phyloP scores from a whole-genome alignment of 1,284 basidiomycete species.

The Trametes sp. region DNA sequence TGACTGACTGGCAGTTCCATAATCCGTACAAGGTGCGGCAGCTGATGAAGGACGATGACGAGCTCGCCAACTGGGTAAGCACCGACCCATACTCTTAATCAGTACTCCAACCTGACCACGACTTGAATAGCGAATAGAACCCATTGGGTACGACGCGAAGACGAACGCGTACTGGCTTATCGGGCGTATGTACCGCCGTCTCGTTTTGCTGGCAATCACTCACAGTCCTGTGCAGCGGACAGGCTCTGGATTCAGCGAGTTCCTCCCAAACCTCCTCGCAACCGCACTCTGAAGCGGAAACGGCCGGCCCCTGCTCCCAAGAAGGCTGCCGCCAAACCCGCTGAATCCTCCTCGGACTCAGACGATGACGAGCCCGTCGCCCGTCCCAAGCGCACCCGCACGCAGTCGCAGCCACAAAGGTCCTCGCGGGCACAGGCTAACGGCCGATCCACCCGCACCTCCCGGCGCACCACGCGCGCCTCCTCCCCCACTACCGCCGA shows the following conservation, averaged over 20 bases:
- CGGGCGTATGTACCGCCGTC: constrained; percentile 59
- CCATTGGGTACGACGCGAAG: constrained; percentile 85
- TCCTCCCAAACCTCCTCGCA: constrained; percentile 58
- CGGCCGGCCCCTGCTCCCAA: constrained; percentile 34
- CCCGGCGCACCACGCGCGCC: constrained; percentile 39
- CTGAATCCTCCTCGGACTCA: constrained; percentile 14
- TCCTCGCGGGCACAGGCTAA: constrained; percentile 14
- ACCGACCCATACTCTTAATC: constrained; percentile 4
- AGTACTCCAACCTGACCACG: constrained; percentile 4
- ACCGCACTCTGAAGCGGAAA: constrained; percentile 64
- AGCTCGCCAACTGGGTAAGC: constrained; percentile 77
- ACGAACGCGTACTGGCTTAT: constrained; percentile 90
- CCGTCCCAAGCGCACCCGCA: constrained; percentile 40
- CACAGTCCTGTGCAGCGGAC: constrained; percentile 56
- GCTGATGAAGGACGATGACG: constrained; percentile 81
- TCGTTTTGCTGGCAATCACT: not conserved
- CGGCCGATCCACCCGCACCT: constrained; percentile 29
- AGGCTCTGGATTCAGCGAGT: constrained; percentile 88
- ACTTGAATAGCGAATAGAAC: constrained; percentile 75
- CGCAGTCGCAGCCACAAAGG: constrained; percentile 12
- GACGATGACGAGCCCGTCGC: constrained; percentile 34
- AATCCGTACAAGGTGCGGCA: constrained; percentile 69
- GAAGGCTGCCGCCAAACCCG: constrained; percentile 27
- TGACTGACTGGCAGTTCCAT: constrained; percentile 85
- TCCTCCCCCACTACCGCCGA: constrained; percentile 34